Evolutionary conservation across 768 basidiomycete species (phyloP).

Genomic region (Rickenella mellea): DNA sequence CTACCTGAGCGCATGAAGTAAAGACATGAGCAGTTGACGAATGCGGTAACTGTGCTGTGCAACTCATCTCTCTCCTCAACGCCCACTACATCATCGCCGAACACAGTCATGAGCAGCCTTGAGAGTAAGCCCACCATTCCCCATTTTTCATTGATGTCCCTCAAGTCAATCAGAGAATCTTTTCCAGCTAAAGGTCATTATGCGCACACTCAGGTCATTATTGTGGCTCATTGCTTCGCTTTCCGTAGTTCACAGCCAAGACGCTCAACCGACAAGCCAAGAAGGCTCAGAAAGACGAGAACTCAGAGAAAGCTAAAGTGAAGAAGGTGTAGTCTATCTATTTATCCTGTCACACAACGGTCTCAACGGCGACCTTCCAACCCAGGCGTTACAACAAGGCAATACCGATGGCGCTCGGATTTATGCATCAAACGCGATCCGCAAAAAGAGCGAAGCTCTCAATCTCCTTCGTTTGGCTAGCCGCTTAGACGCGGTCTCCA

Average conservation of each 20-base stretch:
- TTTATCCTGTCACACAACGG: background rate
- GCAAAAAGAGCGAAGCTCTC: constrained; percentile 92
- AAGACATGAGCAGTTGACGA: background rate
- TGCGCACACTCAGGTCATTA: constrained; percentile 6
- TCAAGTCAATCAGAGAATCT: constrained; percentile 67
- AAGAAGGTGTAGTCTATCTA: constrained; percentile 63
- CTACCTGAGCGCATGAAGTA: background rate
- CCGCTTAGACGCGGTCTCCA: constrained; percentile 93
- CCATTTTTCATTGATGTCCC: constrained; percentile 4
- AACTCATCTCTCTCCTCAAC: too few relatives aligned
- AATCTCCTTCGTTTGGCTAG: constrained; percentile 86
- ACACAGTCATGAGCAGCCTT: constrained; percentile 81
- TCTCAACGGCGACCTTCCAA: background rate
- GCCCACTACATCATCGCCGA: too few relatives aligned
- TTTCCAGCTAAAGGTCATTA: constrained; percentile 91
- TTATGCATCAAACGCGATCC: constrained; percentile 95
- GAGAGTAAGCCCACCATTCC: constrained; percentile 58
- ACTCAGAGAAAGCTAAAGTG: constrained; percentile 73
- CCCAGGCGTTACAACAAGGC: constrained; percentile 88
- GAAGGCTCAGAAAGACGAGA: constrained; percentile 96
- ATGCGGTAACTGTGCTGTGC: too few relatives aligned
- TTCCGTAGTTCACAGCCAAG: constrained; percentile 90
- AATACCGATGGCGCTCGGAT: constrained; percentile 96
- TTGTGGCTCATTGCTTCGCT: background rate
- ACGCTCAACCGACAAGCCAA: constrained; percentile 88